Conservation (phyloP, 2,329 filamentous ascomycete species). For the Hypoxylon sp. region DNA sequence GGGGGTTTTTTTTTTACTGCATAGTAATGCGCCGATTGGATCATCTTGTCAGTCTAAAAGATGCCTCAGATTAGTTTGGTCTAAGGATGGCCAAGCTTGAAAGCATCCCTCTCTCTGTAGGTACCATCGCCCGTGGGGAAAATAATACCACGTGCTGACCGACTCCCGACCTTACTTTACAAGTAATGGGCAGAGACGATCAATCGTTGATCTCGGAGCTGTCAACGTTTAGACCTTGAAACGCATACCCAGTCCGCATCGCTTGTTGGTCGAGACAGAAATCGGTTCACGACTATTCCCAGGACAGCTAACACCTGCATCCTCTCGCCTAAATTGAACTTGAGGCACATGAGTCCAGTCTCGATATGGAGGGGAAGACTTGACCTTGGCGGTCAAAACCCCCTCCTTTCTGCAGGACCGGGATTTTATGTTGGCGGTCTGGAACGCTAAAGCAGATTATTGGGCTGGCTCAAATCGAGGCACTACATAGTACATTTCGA, state of each 20-base stretch:
- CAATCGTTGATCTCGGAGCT: constrained; percentile 26
- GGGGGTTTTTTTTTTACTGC: not conserved
- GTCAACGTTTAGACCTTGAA: constrained; percentile 16
- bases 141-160: constrained; percentile 29
- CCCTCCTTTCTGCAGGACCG: constrained; percentile 19
- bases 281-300: too few relatives aligned
- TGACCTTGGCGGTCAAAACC: constrained; percentile 5
- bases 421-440: constrained; percentile 15
- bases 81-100: constrained; percentile 20
- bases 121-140: constrained; percentile 26
- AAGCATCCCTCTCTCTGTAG: too few relatives aligned
- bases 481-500: not conserved
- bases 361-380: constrained; percentile 8
- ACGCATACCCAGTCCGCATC: constrained; percentile 23
- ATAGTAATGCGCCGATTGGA: constrained; percentile 5
- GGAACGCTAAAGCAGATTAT: too few relatives aligned
- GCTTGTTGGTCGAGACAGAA: constrained; percentile 2
- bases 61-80: constrained; percentile 2
- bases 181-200: constrained; percentile 27
- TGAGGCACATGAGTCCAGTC: constrained; percentile 2
- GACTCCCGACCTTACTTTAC: constrained; percentile 32
- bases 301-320: too few relatives aligned
- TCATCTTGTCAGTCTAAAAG: constrained; percentile 11
- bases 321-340: constrained; percentile 14
- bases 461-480: constrained; percentile 7